Evolutionary conservation across 2,329 filamentous ascomycete species (phyloP).

Genomic region (Pyrenophora tritici-repentis): DNA sequence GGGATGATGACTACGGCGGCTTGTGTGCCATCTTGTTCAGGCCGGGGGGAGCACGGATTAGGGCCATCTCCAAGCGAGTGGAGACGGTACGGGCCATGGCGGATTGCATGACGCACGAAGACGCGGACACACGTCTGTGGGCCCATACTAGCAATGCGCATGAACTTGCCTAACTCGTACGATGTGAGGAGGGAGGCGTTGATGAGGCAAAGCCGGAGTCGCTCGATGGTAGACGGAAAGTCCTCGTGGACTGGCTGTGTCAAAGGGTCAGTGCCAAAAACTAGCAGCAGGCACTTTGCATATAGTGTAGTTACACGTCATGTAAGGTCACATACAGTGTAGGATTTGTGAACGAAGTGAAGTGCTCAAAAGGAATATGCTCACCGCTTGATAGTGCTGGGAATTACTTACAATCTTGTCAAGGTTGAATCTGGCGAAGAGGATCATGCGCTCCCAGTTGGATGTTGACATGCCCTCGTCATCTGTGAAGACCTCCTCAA

Average conservation of each 20-base stretch:
- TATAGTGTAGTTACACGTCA: no score
- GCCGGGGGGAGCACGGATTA: constrained; percentile 7
- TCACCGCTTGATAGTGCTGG: neutral
- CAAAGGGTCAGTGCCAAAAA: neutral
- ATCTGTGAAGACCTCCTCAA: neutral
- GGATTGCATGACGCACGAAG: constrained; percentile 14
- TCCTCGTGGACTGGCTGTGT: constrained; percentile 10
- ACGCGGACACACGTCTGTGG: constrained; percentile 3
- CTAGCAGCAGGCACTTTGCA: neutral
- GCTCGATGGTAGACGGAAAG: constrained; percentile 15
- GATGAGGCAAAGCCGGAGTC: constrained; percentile 11
- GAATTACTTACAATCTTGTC: constrained; percentile 6
- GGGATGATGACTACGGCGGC: no score
- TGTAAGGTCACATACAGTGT: no score
- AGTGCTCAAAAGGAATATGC: neutral
- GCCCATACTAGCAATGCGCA: neutral
- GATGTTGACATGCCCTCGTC: neutral
- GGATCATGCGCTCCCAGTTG: constrained; percentile 1
- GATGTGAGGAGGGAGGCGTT: constrained; percentile 2
- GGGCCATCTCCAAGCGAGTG: constrained; percentile 7
- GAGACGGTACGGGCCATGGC: constrained; percentile 5
- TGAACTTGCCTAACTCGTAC: constrained; percentile 1
- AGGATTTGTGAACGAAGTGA: no score
- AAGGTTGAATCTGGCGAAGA: neutral
- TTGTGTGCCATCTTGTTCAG: neutral